These are phyloP conservation scores for Carnegiea gigantea DNA, from an alignment of 179 eudicot genomes.

Conservation along the genomic window DNA sequence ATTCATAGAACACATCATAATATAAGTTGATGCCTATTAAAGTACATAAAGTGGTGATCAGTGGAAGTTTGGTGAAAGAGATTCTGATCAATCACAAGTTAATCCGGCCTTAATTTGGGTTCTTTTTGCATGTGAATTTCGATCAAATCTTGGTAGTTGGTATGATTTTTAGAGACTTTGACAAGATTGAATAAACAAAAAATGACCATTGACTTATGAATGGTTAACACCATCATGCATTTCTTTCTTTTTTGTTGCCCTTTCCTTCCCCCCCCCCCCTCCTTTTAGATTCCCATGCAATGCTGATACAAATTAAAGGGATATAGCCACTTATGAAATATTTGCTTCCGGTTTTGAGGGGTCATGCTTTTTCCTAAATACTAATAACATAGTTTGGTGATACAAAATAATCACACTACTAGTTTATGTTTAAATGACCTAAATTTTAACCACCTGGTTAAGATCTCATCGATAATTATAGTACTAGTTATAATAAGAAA, in stretches of 20 bases:
- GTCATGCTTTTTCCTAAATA: background rate
- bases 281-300: slow-evolving; percentile 1
- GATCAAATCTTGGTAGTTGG: slow-evolving; percentile 6
- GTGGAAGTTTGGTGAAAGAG: background rate
- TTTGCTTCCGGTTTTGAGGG: background rate
- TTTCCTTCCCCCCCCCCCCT: no score
- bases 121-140: slow-evolving; percentile 3
- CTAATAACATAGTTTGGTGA: background rate
- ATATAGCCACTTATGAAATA: background rate
- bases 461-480: no score
- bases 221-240: no score
- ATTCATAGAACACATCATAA: background rate
- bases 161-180: background rate
- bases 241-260: no score
- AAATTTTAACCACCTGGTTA: no score
- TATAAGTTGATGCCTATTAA: background rate
- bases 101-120: background rate
- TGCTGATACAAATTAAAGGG: background rate
- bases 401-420: background rate
- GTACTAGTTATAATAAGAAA: no score
- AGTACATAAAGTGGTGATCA: slow-evolving; percentile 5
- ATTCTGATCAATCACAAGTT: background rate
- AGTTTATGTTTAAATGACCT: no score
- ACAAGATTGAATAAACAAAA: background rate
- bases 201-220: background rate